Evolutionary conservation across 768 basidiomycete species (phyloP), one percentile per base, ranked within the genome.

Genomic region (Hygrocybe punicea): DNA sequence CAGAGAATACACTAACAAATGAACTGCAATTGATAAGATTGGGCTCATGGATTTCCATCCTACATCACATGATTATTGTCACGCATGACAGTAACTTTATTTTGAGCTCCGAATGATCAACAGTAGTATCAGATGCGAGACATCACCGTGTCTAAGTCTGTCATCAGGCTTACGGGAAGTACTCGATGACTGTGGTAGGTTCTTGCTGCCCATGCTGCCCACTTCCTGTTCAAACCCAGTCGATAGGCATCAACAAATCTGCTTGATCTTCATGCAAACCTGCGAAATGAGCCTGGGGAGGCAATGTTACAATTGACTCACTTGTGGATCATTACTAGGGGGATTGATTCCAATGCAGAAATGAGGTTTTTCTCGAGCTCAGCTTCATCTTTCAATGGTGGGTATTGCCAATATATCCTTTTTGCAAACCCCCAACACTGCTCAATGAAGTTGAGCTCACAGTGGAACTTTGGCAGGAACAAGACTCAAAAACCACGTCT

Each of bases 381-480:
- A n/a, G 4, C 52, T 29, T 58, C 58, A 13, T 51, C 16, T 5
- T 53, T 45, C 11, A 50, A 57, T 13, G 19, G 29, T 36, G 59
- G 65, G 14, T 56, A 53, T 2, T 62, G 51, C 10, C 67, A 47
- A 56, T 75, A 76, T 1, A 56, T 16, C 9, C 61, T 40, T 47
- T 74, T 74, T 21, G 69, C 62, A 58, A 60, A 62, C 3, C 73
- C 73, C 70, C 71, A 73, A 39, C 42, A 29, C 29, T 29, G 29
- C 29, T 29, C 29, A 29, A 29, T 29, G 8, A 29, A 29, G 8
- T 29, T 29, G 29, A 29, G 29, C 8, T 29, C 29, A 29, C 29
- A 29, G 29, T 29, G 29, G 29, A 29, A 29, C 8, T 74, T 65
- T 6, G 70, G 69, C 8, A 67, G 55, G 57, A 67, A 69, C 7